Evolutionary conservation across 768 basidiomycete species (phyloP), one percentile per base, ranked within the genome.

Genomic region (Hericium rajendrae): DNA sequence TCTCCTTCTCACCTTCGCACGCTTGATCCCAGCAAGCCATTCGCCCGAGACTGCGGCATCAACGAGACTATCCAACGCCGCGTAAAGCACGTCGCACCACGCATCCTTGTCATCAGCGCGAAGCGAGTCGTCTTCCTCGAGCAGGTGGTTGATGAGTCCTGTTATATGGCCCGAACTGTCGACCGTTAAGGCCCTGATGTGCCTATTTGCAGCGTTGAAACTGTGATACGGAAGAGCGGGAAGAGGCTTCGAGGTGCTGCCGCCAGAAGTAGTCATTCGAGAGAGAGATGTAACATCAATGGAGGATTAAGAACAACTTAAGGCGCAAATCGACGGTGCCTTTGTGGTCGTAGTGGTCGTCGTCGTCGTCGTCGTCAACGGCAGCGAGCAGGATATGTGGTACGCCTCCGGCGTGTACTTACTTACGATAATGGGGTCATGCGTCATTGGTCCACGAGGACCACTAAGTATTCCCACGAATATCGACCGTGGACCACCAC

Each of bases 21-120:
- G 50, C 12, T 56, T 52, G 16, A 63, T 50, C 1, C 57, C 62
- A 0, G 57, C 32, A 16, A 63, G 12, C 62, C 62, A 63, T 15
- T 22, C 55, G 3, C 57, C 57, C 11, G 38, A 38, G 12, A 56
- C 22, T 1, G 59, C 56, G 0, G 55, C 52, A n/a, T 50, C 43
- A 8, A 53, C 62, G 38, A 63, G 53, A 16, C 56, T 43, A 16
- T 53, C 32, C 38, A 63, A 37, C n/a, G 62, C 60, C 16, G 38
- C 39, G 37, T 56, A 55, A 24, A 63, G 48, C 16, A 22, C 20
- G 4, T 39, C 28, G 57, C 62, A 63, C 32, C 46, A 54, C 16
- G 54, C 57, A 15, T 54, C 55, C 16, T 60, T 54, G 26, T 16
- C 59, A 37, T 55, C 59, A 12, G 53, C 53, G 18, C 49, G 26